phyloP scores from a whole-genome alignment of 2,329 filamentous ascomycete genomes.

The Trichophyton verrucosum region DNA sequence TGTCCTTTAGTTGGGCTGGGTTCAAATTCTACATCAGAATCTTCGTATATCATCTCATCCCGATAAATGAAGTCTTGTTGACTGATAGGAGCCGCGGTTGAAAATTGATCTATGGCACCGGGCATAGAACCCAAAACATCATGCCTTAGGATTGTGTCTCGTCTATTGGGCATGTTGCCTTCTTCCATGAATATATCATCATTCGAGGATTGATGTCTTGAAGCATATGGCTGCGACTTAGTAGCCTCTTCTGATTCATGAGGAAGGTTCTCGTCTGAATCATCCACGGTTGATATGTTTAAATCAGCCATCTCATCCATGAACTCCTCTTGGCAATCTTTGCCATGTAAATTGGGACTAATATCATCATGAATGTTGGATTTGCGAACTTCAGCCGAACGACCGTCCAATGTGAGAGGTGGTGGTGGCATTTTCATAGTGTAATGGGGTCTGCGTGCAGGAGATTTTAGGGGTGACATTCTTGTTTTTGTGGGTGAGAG shows the following conservation, averaged over 20 bases:
- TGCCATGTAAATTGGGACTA: not conserved
- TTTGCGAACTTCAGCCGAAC: not conserved
- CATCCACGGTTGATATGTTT: not conserved
- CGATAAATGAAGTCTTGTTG: slow-evolving; percentile 13
- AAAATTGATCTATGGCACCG: no score
- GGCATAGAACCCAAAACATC: slow-evolving; percentile 10
- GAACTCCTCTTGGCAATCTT: not conserved
- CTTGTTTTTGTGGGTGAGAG: slow-evolving; percentile 26
- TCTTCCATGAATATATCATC: not conserved
- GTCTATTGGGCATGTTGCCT: not conserved
- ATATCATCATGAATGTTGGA: not conserved
- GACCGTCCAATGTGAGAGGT: no score
- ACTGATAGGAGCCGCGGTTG: slow-evolving; percentile 4
- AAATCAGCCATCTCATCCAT: not conserved
- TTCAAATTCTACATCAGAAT: slow-evolving; percentile 21
- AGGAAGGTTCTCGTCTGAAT: not conserved
- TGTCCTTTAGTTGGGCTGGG: slow-evolving; percentile 9
- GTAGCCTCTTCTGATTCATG: slow-evolving; percentile 11
- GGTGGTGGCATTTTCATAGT: slow-evolving; percentile 24
- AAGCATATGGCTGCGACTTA: slow-evolving; percentile 9
- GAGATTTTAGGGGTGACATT: slow-evolving; percentile 31
- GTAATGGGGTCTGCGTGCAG: slow-evolving; percentile 32
- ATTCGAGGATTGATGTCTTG: not conserved
- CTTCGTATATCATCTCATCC: slow-evolving; percentile 14
- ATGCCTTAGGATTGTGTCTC: slow-evolving; percentile 9